A percentile compares a stretch with the other conserved stretches of the same genome.
phyloP scores from a whole-genome alignment of 2,329 filamentous ascomycete species.

The Neofusicoccum cordaticola region DNA sequence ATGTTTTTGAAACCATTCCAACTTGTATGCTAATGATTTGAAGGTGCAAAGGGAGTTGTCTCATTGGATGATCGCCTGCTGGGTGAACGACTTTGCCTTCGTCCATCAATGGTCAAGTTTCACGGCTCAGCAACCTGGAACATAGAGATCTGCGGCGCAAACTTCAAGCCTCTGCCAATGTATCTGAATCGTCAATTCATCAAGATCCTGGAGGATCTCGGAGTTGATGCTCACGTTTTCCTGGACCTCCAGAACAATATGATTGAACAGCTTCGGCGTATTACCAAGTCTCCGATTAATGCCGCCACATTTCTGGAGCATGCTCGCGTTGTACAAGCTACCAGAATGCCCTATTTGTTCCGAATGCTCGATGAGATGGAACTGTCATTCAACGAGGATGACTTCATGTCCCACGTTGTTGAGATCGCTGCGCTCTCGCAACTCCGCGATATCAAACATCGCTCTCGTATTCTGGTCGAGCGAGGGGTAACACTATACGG shows the following conservation, averaged over 20 bases:
- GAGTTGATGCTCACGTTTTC: conserved; percentile 59
- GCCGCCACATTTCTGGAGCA: conserved; percentile 65
- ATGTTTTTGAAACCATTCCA: not conserved
- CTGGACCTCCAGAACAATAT: conserved; percentile 62
- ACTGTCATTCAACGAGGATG: conserved; percentile 65
- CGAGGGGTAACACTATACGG: conserved; percentile 76
- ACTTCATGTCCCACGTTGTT: conserved; percentile 67
- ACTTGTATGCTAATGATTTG: conserved; percentile 4
- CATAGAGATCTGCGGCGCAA: conserved; percentile 70
- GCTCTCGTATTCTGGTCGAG: conserved; percentile 68
- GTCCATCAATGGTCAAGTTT: conserved; percentile 80
- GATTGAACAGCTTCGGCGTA: conserved; percentile 57
- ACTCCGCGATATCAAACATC: conserved; percentile 73
- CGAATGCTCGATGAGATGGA: conserved; percentile 55
- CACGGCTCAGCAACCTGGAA: conserved; percentile 44
- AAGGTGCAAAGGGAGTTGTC: conserved; percentile 74
- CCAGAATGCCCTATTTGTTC: conserved; percentile 63
- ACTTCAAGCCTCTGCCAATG: conserved; percentile 64
- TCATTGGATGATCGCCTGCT: conserved; percentile 61
- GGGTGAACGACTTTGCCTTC: conserved; percentile 60
- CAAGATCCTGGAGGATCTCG: conserved; percentile 81
- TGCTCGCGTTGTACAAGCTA: conserved; percentile 59
- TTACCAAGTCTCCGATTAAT: conserved; percentile 58
- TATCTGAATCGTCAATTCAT: conserved; percentile 77
- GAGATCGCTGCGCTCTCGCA: conserved; percentile 69